These are phyloP conservation scores for Brassica rapa DNA, from an alignment of 345 rosid genomes.

Conservation along the genomic window DNA sequence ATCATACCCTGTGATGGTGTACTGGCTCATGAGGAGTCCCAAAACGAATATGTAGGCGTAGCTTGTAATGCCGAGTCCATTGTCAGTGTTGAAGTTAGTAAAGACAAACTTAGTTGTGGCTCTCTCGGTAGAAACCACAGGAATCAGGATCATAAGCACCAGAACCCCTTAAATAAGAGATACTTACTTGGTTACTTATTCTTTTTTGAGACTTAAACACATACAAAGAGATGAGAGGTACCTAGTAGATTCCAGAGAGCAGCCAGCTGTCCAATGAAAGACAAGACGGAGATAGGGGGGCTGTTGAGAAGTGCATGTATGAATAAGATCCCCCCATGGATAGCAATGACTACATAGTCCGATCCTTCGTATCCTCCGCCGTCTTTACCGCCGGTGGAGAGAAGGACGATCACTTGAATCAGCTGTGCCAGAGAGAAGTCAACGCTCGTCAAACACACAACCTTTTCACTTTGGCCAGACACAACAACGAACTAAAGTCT, in stretches of 20 bases:
- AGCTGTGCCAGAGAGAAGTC: conserved; percentile 47
- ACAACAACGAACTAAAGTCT: not conserved
- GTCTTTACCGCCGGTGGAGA: conserved; percentile 88
- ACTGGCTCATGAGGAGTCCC: conserved; percentile 95
- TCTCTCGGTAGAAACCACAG: conserved; percentile 71
- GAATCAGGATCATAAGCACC: conserved; percentile 78
- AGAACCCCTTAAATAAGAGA: conserved; percentile 59
- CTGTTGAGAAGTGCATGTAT: conserved; percentile 79
- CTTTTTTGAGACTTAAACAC: not conserved
- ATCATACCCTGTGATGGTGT: conserved; percentile 88
- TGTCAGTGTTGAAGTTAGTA: conserved; percentile 80
- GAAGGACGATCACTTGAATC: conserved; percentile 60
- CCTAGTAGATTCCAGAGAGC: conserved; percentile 93
- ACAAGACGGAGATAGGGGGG: conserved; percentile 75
- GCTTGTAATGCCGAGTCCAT: conserved; percentile 65
- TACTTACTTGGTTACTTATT: not conserved
- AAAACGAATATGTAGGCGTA: conserved; percentile 75
- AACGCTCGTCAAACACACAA: conserved; percentile 40
- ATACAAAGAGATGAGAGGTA: conserved; percentile 21
- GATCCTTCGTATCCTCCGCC: conserved; percentile 93
- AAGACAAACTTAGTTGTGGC: conserved; percentile 88
- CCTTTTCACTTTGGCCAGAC: not conserved
- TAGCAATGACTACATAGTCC: conserved; percentile 66
- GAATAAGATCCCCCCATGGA: conserved; percentile 77
- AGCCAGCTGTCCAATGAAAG: conserved; percentile 88